A percentile compares a stretch with the other conserved stretches of the same genome.
Evolutionary conservation across 208 protist genomes (phyloP).

Genomic region (Phytomonas serpens): DNA sequence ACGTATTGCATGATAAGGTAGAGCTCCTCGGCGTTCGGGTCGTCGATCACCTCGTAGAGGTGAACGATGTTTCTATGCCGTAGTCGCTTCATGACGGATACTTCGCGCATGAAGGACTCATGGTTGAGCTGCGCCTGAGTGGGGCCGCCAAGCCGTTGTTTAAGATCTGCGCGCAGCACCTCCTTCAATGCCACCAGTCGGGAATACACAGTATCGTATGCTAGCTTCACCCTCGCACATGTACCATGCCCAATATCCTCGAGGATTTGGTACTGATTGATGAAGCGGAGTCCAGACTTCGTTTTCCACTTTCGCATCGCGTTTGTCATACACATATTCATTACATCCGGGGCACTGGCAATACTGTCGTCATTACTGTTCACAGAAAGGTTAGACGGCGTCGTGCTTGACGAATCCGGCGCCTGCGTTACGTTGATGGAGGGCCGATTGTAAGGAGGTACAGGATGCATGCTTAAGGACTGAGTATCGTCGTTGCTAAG

Average conservation of each 20-base stretch:
- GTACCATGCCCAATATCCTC: slow-evolving; percentile 61
- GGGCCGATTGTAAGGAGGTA: background rate
- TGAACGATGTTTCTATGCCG: slow-evolving; percentile 93
- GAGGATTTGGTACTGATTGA: slow-evolving; percentile 75
- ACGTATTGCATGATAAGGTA: slow-evolving; percentile 93
- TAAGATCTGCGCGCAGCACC: slow-evolving; percentile 46
- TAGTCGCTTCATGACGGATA: slow-evolving; percentile 95
- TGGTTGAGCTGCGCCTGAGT: slow-evolving; percentile 24
- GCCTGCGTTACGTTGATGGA: background rate
- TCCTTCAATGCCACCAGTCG: slow-evolving; percentile 68
- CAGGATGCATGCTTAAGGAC: background rate
- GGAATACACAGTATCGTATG: slow-evolving; percentile 33
- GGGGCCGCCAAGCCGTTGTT: slow-evolving; percentile 15
- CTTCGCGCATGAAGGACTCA: slow-evolving; percentile 67
- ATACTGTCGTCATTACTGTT: slow-evolving; percentile 1
- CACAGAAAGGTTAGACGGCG: background rate
- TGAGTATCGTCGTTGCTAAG: background rate
- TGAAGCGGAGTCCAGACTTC: slow-evolving; percentile 20
- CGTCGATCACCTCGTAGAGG: slow-evolving; percentile 95
- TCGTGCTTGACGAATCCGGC: background rate
- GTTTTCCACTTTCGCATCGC: slow-evolving; percentile 2
- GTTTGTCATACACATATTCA: slow-evolving; percentile 5
- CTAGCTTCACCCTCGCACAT: slow-evolving; percentile 58
- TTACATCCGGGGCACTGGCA: slow-evolving; percentile 6
- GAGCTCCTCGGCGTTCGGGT: slow-evolving; percentile 79